Evolutionary conservation across 2,329 filamentous ascomycete species (phyloP), one percentile per base, ranked within the genome.

Genomic region (Colletotrichum filicis): DNA sequence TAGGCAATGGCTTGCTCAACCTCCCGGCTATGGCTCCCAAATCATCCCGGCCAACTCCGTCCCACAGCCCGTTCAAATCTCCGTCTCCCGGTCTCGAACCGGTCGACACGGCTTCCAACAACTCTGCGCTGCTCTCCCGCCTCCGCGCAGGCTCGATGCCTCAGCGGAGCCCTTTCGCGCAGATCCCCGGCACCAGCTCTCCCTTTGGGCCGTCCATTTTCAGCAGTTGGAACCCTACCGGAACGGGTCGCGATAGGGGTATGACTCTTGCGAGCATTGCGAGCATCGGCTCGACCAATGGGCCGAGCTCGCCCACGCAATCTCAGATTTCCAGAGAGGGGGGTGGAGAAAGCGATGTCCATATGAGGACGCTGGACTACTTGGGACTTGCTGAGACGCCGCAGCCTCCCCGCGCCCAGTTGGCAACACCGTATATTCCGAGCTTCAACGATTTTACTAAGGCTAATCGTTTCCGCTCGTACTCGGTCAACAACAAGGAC

Each of bases 401-500:
- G 24, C 95, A 97, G 80, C 93, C 94, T 66, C 87, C 91, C 73
- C 90, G 92, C 75, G 92, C 94, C 61, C 93, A 92, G 75, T 86
- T 97, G 74, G 92, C 92, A 55, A 92, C 94, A 9, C 92, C 93
- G 2, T 93, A 95, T 76, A 87, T 96, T 42, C 73, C 74, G 46
- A 93, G 93, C 79, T 86, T 96, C 74, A 92, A 92, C 74, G 92
- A 94, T 80, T 89, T 94, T 76, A 93, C 92, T 80, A 93, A 94
- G 77, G 89, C 92, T 57, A 98, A 94, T 81, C 92, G 97, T 65
- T 97, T 98, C 87, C 92, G 97, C 59, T 99, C 97, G 1, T 98
- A 98, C 82, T 99, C 97, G 1, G 97, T 99, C 76, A 99, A 99
- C 83, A 97, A 97, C 68, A 98, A 97, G 83, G 96, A 98, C 81